Base-by-base conservation (phyloP, 2,329 filamentous ascomycete species). In the Fusarium udum region DNA sequence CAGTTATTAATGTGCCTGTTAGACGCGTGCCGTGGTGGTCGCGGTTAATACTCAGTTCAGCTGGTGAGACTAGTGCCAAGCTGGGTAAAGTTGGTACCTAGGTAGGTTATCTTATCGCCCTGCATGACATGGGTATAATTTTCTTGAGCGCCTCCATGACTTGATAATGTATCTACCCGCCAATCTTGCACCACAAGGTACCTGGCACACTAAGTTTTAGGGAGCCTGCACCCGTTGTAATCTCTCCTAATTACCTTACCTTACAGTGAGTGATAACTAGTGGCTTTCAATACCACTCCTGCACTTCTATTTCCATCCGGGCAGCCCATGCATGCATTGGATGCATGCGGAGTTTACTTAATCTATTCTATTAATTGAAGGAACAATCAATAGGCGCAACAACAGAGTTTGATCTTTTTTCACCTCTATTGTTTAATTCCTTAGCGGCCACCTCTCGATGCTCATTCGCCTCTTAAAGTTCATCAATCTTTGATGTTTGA, bases 71-170 rank as follows among this genome's bases (percentile, higher is more conserved):
- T 51, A 51, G 51, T 18, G 34, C 28, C 24, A 53, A 28, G 42
- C 64, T 74, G 7, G 28, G 28, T 32, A 22, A 46, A 13, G 45
- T 22, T 18, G 36, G 36, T 31, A 42, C 22, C 14, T 74, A 49
- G 11, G 22, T 18, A 26, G n/a, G 51, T 39, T 74, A 74, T 74
- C 72, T 74, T 74, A 74, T 74, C 72, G 68, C 32, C 52, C 40
- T 74, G 71, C 67, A 72, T 73, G 58, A 42, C 61, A 60, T 46
- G 67, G 60, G 55, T 57, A 48, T 40, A 40, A 60, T 71, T 73
- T 74, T 73, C 46, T 51, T 46, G 46, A 48, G 26, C 51, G 31
- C 28, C 32, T 43, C 53, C 53, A 45, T 37, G 40, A 37, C 36
- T 42, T 58, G 36, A 69, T 46, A 55, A 69, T 51, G 67, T 71